Evolutionary conservation across 345 rosid genomes (phyloP), one percentile per base, ranked within the genome.

Genomic region (Citrus sp.): DNA sequence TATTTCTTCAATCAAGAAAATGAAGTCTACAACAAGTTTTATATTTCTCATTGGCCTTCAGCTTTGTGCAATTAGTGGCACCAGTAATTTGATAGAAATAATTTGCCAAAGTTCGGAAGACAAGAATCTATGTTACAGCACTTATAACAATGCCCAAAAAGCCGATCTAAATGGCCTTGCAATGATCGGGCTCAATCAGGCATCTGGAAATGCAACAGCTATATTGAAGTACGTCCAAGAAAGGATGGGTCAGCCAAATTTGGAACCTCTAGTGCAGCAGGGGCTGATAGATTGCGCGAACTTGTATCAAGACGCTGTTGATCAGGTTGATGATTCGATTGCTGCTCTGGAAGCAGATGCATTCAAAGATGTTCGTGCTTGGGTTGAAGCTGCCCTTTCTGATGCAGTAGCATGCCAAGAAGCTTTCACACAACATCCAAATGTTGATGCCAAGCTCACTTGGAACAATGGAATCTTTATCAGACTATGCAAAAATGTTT

Each of bases 311-410:
- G 94, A 91, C 42, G 93, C 92, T 0, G 83, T 83, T 19, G 79
- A 86, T 34, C 98, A 91, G 73, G 90, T 93, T 1, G 94, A 91
- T 6, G 87, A 87, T 73, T 84, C 92, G 24, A 42, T 89, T 1
- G 90, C 92, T 0, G 91, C 90, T 38, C 68, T 91, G 80, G 67
- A 86, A 6, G 81, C 83, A 1, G 81, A 83, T 40, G 85, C 81
- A 18, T 82, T 19, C 32, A 46, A 49, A 1, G 92, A 92, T 40
- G 87, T 86, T 6, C 72, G 56, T 14, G 58, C 65, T 19, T 90
- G 88, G 92, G 81, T 93, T 22, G 55, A 74, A 2, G 85, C 87
- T 0, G 92, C 98, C 0, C 69, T 90, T 2, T 75, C 84, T 10
- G 90, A 86, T 4, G 87, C 83, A 0, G 81, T 78, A 7, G 30